Evolutionary conservation across 176 grass and related monocot species (phyloP).

Genomic region (Elymus sibiricus): DNA sequence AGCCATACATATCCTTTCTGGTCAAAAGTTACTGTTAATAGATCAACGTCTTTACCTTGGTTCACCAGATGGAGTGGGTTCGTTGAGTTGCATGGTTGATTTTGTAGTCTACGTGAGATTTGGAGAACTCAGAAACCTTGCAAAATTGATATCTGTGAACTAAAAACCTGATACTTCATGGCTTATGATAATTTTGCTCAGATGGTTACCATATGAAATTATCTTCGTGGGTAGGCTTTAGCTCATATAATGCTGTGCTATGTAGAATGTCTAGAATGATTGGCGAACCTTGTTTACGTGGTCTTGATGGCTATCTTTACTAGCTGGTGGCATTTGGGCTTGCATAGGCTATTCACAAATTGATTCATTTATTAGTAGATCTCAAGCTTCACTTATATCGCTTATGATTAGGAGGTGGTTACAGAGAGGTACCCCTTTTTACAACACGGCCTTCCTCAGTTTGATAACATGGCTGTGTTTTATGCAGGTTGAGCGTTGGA

Average conservation of each 20-base stretch:
- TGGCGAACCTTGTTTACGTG: background rate
- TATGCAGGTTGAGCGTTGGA: slow-evolving; percentile 85
- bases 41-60: background rate
- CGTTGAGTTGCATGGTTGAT: background rate
- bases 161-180: background rate
- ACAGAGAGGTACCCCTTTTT: background rate
- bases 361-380: background rate
- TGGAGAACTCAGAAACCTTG: background rate
- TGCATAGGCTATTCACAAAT: background rate
- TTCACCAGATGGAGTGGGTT: background rate
- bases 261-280: background rate
- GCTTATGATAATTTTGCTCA: background rate
- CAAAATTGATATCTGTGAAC: background rate
- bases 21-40: background rate
- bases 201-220: background rate
- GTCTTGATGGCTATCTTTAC: background rate
- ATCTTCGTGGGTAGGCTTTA: background rate
- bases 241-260: background rate
- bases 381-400: background rate
- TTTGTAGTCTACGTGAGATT: background rate
- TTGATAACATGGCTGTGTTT: background rate
- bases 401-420: background rate
- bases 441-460: background rate
- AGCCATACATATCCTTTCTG: background rate
- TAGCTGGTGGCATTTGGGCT: background rate